A percentile compares a stretch with the other conserved stretches of the same genome.
These are phyloP conservation scores for Kodamaea neixiangensis DNA, from an alignment of 805 yeast genomes.

Conservation along the genomic window DNA sequence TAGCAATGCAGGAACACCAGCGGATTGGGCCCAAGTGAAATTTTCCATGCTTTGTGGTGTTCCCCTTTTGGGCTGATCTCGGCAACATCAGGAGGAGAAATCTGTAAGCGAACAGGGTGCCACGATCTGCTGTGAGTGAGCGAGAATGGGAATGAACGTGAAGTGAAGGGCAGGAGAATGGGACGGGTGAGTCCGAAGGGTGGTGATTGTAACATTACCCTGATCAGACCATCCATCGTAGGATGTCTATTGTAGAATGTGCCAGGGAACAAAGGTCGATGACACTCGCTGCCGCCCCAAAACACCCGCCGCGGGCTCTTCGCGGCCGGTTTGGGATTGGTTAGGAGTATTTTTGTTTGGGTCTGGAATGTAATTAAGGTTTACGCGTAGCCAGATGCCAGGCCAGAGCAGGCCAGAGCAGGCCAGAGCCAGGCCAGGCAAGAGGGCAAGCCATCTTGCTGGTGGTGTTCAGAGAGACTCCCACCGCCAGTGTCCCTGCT, in stretches of 20 bases:
- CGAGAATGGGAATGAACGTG: no score
- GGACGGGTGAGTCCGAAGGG: neutral
- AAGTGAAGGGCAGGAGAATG: no score
- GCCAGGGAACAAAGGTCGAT: constrained; percentile 2
- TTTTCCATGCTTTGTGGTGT: neutral
- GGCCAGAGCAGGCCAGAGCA: no score
- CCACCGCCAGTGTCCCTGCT: no score
- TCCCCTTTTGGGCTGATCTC: neutral
- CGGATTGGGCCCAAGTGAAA: neutral
- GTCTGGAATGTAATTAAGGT: neutral
- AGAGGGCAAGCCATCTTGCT: no score
- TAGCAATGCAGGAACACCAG: neutral
- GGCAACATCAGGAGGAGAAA: neutral
- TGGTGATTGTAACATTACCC: neutral
- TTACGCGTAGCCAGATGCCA: no score
- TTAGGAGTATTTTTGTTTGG: neutral
- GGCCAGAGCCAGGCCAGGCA: no score
- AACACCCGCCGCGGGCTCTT: neutral
- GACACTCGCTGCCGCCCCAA: constrained; percentile 5
- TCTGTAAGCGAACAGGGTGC: neutral
- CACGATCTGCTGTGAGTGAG: no score
- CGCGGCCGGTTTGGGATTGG: no score
- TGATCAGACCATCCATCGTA: neutral
- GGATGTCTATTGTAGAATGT: neutral
- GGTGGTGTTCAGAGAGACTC: no score